Evolutionary conservation across 2,329 filamentous ascomycete genomes (phyloP).

Genomic region (Cladorrhinum sp.): DNA sequence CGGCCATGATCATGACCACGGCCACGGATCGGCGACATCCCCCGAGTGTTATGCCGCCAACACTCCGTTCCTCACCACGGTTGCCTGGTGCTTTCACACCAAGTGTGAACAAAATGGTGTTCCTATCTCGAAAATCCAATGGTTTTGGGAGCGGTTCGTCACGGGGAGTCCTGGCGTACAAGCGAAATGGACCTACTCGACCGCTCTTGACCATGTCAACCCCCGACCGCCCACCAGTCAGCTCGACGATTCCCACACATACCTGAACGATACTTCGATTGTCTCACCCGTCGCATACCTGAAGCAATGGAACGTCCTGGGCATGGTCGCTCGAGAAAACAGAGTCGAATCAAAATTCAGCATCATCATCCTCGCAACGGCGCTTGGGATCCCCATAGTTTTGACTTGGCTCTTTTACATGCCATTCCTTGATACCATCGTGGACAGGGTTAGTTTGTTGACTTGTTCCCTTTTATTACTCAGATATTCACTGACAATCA

Average conservation of each 20-base stretch:
- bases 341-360: neutral
- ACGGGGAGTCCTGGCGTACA: neutral
- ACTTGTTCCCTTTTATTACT: neutral
- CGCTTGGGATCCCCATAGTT: neutral
- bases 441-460: neutral
- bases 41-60: constrained; percentile 5
- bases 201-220: constrained; percentile 4
- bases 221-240: constrained; percentile 7
- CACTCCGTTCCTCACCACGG: constrained; percentile 8
- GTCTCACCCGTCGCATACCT: neutral
- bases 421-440: neutral
- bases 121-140: neutral
- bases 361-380: neutral
- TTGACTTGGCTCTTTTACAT: neutral
- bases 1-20: neutral
- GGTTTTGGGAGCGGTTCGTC: constrained; percentile 1
- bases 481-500: neutral
- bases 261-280: constrained; percentile 9
- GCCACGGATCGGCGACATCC: neutral
- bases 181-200: constrained; percentile 7
- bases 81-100: constrained; percentile 9
- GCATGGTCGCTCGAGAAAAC: neutral
- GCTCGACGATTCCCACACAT: neutral
- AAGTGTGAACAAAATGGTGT: constrained; percentile 3
- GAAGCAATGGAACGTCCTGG: neutral